Evolutionary conservation across 2,329 filamentous ascomycete species (phyloP).

Genomic region (Trichoderma oligosporum): DNA sequence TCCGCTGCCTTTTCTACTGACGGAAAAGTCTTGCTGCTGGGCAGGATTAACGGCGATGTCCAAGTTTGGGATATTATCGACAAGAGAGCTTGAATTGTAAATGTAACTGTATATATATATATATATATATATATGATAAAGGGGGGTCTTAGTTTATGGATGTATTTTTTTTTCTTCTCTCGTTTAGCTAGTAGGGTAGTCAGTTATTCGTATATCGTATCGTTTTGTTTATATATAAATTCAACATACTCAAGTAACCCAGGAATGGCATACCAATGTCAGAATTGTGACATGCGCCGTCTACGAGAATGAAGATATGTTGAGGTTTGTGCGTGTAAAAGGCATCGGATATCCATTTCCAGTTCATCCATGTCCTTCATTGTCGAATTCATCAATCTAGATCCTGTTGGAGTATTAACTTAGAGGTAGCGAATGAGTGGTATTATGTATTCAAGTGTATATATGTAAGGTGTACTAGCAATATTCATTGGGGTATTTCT

Average conservation of each 20-base stretch:
- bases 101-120: background rate
- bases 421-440: slow-evolving; percentile 2
- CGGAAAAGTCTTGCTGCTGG: slow-evolving; percentile 32
- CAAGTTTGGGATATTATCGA: slow-evolving; percentile 34
- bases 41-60: slow-evolving; percentile 34
- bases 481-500: slow-evolving; percentile 17
- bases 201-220: too few relatives aligned
- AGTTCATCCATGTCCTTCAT: too few relatives aligned
- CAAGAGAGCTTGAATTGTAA: slow-evolving; percentile 5
- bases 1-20: slow-evolving; percentile 36
- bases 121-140: too few relatives aligned
- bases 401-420: background rate
- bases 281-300: too few relatives aligned
- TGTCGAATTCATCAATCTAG: background rate
- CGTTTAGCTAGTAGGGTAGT: too few relatives aligned
- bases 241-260: too few relatives aligned
- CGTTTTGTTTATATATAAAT: too few relatives aligned
- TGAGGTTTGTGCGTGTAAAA: background rate
- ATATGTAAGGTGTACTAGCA: slow-evolving; percentile 1
- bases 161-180: too few relatives aligned
- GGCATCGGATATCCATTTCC: background rate
- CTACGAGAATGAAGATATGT: too few relatives aligned
- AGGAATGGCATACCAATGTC: too few relatives aligned
- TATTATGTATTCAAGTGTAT: slow-evolving; percentile 17
- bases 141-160: too few relatives aligned